A percentile compares a stretch with the other conserved stretches of the same genome.
Evolutionary conservation across 1,284 basidiomycete species (phyloP).

Genomic region (Microbotryum violaceum): DNA sequence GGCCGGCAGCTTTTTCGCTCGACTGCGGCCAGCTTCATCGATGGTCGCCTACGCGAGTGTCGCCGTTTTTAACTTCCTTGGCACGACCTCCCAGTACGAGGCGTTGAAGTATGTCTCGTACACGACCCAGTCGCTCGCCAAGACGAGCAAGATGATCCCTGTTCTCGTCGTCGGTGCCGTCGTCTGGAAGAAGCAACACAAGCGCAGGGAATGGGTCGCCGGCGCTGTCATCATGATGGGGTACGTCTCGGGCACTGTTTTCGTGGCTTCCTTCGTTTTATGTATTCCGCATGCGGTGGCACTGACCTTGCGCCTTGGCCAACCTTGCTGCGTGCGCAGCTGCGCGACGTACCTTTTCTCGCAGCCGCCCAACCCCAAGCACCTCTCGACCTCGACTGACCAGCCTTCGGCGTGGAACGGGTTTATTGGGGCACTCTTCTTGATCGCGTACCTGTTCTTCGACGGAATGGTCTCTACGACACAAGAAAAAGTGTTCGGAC

Average conservation of each 20-base stretch:
- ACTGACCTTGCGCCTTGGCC: neutral
- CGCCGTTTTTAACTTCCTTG: conserved; percentile 31
- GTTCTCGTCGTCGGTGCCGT: conserved; percentile 32
- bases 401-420: conserved; percentile 1
- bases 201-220: conserved; percentile 29
- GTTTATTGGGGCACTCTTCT: conserved; percentile 12
- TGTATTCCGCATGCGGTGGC: neutral
- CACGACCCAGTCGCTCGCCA: conserved; percentile 13
- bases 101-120: conserved; percentile 30
- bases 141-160: conserved; percentile 34
- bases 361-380: conserved; percentile 13
- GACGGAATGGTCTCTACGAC: conserved; percentile 35
- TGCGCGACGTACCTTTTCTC: conserved; percentile 33
- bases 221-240: conserved; percentile 32
- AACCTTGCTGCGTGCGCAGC: conserved; percentile 10
- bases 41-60: conserved; percentile 26
- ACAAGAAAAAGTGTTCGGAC: conserved; percentile 33
- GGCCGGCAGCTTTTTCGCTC: neutral
- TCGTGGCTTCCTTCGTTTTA: neutral
- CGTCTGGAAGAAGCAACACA: conserved; percentile 32
- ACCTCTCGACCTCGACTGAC: conserved; percentile 3
- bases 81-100: conserved; percentile 34
- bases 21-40: neutral
- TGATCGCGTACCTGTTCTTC: conserved; percentile 33
- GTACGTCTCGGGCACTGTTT: neutral